A percentile compares a stretch with the other conserved stretches of the same genome.
Conservation (phyloP, 192 early-diverging fungal genomes). For the Phlyctochytrium arcticum region DNA sequence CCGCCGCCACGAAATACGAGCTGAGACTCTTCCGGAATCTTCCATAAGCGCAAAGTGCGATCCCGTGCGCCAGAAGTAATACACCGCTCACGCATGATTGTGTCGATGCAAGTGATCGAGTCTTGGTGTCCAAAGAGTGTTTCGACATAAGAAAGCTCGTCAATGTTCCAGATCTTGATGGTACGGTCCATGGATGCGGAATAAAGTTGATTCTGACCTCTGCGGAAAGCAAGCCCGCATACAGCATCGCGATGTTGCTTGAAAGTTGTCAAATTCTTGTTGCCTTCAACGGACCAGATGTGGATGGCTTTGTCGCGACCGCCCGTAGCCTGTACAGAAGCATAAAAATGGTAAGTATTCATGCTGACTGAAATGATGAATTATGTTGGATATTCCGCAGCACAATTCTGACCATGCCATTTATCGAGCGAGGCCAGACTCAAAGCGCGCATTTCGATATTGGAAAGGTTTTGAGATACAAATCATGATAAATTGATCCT, state of each 20-base stretch:
- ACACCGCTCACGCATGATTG: slow-evolving; percentile 83
- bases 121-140: slow-evolving; percentile 97
- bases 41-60: slow-evolving; percentile 88
- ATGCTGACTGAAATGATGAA: background rate
- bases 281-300: slow-evolving; percentile 81
- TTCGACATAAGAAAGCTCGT: slow-evolving; percentile 88
- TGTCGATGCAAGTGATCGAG: slow-evolving; percentile 71
- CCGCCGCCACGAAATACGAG: slow-evolving; percentile 84
- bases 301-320: slow-evolving; percentile 88
- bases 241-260: slow-evolving; percentile 91
- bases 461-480: slow-evolving; percentile 14
- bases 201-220: slow-evolving; percentile 76
- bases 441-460: slow-evolving; percentile 42
- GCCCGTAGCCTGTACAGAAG: slow-evolving; percentile 78
- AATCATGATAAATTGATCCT: background rate
- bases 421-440: slow-evolving; percentile 37
- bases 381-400: slow-evolving; percentile 25
- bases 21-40: slow-evolving; percentile 91
- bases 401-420: slow-evolving; percentile 51
- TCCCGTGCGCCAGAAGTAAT: slow-evolving; percentile 88
- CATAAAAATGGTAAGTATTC: background rate
- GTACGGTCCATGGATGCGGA: slow-evolving; percentile 86
- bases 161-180: slow-evolving; percentile 96
- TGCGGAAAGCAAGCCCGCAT: slow-evolving; percentile 79
- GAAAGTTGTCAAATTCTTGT: slow-evolving; percentile 70